phyloP scores from a whole-genome alignment of 108 stramenopile species.

The Conticribra weissflogii region DNA sequence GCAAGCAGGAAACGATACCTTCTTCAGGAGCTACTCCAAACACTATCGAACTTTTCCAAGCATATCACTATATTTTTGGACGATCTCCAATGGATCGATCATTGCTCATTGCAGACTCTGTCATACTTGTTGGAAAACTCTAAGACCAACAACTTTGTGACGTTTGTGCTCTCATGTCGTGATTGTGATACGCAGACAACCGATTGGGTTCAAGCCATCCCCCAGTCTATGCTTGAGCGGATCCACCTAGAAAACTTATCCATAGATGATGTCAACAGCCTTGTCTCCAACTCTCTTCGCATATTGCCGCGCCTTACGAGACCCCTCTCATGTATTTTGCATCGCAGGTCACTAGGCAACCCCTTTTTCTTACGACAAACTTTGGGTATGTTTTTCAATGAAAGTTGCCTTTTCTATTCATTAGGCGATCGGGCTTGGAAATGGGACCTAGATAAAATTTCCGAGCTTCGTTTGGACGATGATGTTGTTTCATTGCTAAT shows the following conservation, averaged over 20 bases:
- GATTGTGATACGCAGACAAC: no score
- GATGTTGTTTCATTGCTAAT: conserved; percentile 18
- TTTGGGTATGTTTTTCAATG: conserved; percentile 6
- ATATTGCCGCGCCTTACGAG: conserved; percentile 32
- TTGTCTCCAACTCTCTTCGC: conserved; percentile 28
- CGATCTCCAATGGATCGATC: no score
- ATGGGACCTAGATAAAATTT: conserved; percentile 31
- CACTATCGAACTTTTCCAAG: no score
- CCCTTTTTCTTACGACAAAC: conserved; percentile 18
- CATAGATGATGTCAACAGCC: conserved; percentile 23
- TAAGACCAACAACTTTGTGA: no score
- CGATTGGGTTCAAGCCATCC: conserved; percentile 7
- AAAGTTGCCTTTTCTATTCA: conserved; percentile 15
- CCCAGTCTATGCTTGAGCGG: conserved; percentile 7
- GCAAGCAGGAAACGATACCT: no score
- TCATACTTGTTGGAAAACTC: no score
- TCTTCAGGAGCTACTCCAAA: no score
- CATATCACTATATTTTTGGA: no score
- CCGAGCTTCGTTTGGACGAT: conserved; percentile 16
- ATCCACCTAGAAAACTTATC: conserved; percentile 25
- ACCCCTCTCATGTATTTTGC: conserved; percentile 11
- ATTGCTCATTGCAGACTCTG: no score
- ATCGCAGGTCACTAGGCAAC: conserved; percentile 6
- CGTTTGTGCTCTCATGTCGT: no score
- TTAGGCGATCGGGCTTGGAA: conserved; percentile 21